Evolutionary conservation across 1,284 basidiomycete genomes (phyloP).

Genomic region (Cutaneotrichosporon sp.): DNA sequence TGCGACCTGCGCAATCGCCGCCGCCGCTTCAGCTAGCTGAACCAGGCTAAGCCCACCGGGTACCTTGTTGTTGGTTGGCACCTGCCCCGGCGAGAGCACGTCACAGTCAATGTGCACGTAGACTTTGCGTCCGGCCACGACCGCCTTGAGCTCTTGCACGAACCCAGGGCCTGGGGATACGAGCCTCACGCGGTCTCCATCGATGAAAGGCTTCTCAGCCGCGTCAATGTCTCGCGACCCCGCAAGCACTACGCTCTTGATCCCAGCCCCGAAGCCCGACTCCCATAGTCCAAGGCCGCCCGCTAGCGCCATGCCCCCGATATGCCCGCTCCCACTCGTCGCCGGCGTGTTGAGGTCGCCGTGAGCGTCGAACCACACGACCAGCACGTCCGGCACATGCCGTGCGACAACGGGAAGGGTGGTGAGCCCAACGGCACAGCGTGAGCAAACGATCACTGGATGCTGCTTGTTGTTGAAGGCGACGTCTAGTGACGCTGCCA

Average conservation of each 20-base stretch:
- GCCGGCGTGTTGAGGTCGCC: not conserved
- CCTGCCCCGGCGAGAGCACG: not conserved
- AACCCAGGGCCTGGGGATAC: not conserved
- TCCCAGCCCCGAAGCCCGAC: not conserved
- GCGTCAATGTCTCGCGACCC: not conserved
- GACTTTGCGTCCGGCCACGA: not conserved
- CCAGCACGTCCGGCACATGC: not conserved
- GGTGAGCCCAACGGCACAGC: not conserved
- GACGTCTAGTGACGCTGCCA: not conserved
- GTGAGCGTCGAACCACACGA: not conserved
- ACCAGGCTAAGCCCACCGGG: not conserved
- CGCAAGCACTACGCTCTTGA: not conserved
- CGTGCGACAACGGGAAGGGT: not conserved
- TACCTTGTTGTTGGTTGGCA: not conserved
- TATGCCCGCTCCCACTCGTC: not conserved
- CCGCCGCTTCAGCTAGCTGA: not conserved
- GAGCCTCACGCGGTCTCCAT: not conserved
- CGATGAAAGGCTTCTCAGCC: not conserved
- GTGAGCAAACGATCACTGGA: not conserved
- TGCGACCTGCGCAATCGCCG: not conserved
- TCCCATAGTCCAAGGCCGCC: not conserved
- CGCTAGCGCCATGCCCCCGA: not conserved
- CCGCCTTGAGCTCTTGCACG: not conserved
- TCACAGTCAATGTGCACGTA: not conserved
- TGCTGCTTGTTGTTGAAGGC: not conserved